Conservation (phyloP, 345 rosid genomes). For the Kernera saxatilis region DNA sequence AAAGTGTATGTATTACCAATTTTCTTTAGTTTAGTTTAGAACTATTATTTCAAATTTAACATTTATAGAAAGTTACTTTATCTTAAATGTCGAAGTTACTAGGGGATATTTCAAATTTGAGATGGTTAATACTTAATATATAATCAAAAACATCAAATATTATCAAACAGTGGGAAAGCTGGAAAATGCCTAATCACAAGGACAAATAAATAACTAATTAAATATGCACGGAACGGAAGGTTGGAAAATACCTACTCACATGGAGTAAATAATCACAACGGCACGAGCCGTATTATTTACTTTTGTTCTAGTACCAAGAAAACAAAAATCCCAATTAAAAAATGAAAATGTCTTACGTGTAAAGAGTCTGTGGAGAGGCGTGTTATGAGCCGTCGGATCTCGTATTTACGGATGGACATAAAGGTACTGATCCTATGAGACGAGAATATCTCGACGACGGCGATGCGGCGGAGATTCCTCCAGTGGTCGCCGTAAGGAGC, state of each 20-base stretch:
- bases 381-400: slow-evolving; percentile 31
- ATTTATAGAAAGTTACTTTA: neutral
- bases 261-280: neutral
- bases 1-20: neutral
- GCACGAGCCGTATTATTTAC: too few relatives aligned
- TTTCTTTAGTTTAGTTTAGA: neutral
- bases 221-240: neutral
- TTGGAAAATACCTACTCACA: neutral
- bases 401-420: slow-evolving; percentile 31
- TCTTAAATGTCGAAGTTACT: neutral
- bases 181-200: too few relatives aligned
- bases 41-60: neutral
- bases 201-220: too few relatives aligned
- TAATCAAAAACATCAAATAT: too few relatives aligned
- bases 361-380: slow-evolving; percentile 9
- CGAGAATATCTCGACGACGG: slow-evolving; percentile 40
- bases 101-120: neutral
- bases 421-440: slow-evolving; percentile 28
- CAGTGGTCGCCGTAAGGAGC: slow-evolving; percentile 49
- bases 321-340: neutral
- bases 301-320: neutral
- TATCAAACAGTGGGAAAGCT: too few relatives aligned
- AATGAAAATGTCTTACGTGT: neutral
- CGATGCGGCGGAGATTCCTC: slow-evolving; percentile 56
- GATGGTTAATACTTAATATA: too few relatives aligned